Percentiles rank a stretch among this genome's conserved stretches.
phyloP scores from a whole-genome alignment of 2,329 filamentous ascomycete genomes.

The Epichloe uncinata region DNA sequence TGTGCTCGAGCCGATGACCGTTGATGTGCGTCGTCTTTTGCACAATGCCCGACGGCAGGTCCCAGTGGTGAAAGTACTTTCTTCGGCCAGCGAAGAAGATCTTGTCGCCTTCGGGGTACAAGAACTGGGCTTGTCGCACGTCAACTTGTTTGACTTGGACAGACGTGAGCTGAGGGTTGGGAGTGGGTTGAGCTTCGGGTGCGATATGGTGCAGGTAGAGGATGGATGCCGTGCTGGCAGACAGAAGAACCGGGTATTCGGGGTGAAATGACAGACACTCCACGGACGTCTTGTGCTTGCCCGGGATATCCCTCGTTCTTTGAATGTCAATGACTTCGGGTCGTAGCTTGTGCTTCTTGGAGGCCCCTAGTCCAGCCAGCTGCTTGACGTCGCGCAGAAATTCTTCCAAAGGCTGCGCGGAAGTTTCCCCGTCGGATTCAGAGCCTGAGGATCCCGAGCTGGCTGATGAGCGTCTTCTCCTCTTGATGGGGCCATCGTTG shows the following conservation, averaged over 20 bases:
- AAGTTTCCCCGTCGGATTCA: slow-evolving; percentile 45
- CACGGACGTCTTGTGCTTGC: slow-evolving; percentile 65
- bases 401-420: slow-evolving; percentile 62
- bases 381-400: slow-evolving; percentile 64
- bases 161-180: slow-evolving; percentile 82
- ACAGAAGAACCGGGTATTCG: slow-evolving; percentile 73
- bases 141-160: slow-evolving; percentile 75
- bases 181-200: slow-evolving; percentile 57
- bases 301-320: slow-evolving; percentile 71
- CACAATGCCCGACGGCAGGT: slow-evolving; percentile 66
- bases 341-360: slow-evolving; percentile 58
- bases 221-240: slow-evolving; percentile 73
- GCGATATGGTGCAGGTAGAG: slow-evolving; percentile 84
- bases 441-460: slow-evolving; percentile 36
- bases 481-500: slow-evolving; percentile 36
- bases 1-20: slow-evolving; percentile 69
- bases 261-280: slow-evolving; percentile 84
- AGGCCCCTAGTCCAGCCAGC: slow-evolving; percentile 40
- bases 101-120: slow-evolving; percentile 56
- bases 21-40: slow-evolving; percentile 69
- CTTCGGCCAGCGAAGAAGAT: slow-evolving; percentile 83
- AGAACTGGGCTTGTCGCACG: slow-evolving; percentile 72
- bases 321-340: slow-evolving; percentile 87
- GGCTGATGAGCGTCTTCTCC: slow-evolving; percentile 37
- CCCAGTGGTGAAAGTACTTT: slow-evolving; percentile 90